Evolutionary conservation across 1,139 yeast genomes (phyloP).

Genomic region (Hemisphaericaspora lyxosophila): DNA sequence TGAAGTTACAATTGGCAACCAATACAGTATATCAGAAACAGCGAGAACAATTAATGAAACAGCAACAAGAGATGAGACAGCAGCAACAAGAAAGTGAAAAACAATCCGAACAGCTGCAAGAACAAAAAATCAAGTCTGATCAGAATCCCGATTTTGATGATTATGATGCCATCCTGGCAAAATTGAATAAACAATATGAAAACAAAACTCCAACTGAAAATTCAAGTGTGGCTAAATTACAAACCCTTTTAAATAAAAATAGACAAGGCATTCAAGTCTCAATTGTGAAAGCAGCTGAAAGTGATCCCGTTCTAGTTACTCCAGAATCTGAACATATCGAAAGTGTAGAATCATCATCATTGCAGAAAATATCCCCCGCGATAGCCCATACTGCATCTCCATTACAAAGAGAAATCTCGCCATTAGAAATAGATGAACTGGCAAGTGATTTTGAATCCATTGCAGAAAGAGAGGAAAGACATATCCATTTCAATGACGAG

Average conservation of each 20-base stretch:
- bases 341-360: slow-evolving; percentile 5
- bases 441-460: neutral
- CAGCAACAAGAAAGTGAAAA: slow-evolving; percentile 26
- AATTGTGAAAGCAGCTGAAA: slow-evolving; percentile 2
- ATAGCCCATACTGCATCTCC: neutral
- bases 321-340: slow-evolving; percentile 1
- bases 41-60: slow-evolving; percentile 16
- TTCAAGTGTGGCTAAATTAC: slow-evolving; percentile 15
- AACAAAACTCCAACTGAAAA: slow-evolving; percentile 14
- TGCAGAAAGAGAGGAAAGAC: slow-evolving; percentile 41
- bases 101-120: slow-evolving; percentile 21
- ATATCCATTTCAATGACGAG: slow-evolving; percentile 86
- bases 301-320: slow-evolving; percentile 2
- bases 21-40: slow-evolving; percentile 32
- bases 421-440: neutral
- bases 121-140: slow-evolving; percentile 17
- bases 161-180: slow-evolving; percentile 58
- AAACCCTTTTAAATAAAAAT: slow-evolving; percentile 12
- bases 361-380: slow-evolving; percentile 4
- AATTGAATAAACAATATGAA: slow-evolving; percentile 57
- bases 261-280: slow-evolving; percentile 1
- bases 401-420: neutral
- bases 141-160: slow-evolving; percentile 49
- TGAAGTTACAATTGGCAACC: slow-evolving; percentile 47
- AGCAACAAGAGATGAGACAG: slow-evolving; percentile 16